Conservation (phyloP, 495 filamentous ascomycete genomes). For the Hypoxylon intermedium region DNA sequence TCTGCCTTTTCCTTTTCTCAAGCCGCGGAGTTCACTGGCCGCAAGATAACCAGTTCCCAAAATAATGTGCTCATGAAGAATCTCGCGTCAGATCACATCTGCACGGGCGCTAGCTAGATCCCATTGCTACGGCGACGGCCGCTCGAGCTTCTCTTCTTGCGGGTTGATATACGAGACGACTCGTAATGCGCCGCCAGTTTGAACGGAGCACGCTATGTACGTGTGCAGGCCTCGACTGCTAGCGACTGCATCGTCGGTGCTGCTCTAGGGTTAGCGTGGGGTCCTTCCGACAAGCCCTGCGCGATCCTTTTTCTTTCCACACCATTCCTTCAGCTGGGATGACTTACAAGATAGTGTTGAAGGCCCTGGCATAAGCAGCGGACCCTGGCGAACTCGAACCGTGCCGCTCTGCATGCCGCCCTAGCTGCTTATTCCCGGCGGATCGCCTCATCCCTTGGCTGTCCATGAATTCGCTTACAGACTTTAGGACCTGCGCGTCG, state of each 20-base stretch:
- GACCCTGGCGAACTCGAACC: background rate
- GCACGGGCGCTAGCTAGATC: background rate
- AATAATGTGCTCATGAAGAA: background rate
- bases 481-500: conserved; percentile 23
- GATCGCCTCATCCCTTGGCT: background rate
- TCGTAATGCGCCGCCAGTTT: conserved; percentile 24
- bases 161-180: conserved; percentile 40
- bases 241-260: conserved; percentile 1
- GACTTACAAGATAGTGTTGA: conserved; percentile 15
- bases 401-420: background rate
- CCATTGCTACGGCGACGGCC: background rate
- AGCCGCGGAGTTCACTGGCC: background rate
- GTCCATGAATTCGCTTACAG: conserved; percentile 10
- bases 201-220: conserved; percentile 35
- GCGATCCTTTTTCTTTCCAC: background rate
- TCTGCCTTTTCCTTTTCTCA: background rate
- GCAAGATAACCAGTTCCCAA: background rate
- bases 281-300: background rate
- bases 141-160: conserved; percentile 15
- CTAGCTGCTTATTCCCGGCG: background rate
- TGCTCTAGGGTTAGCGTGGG: conserved; percentile 3
- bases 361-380: conserved; percentile 10
- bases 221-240: conserved; percentile 28
- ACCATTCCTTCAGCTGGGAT: background rate
- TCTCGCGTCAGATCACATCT: conserved; percentile 1